Conservation (phyloP, 225 moss, liverwort and hornwort species). For the Polytrichum formosum region DNA sequence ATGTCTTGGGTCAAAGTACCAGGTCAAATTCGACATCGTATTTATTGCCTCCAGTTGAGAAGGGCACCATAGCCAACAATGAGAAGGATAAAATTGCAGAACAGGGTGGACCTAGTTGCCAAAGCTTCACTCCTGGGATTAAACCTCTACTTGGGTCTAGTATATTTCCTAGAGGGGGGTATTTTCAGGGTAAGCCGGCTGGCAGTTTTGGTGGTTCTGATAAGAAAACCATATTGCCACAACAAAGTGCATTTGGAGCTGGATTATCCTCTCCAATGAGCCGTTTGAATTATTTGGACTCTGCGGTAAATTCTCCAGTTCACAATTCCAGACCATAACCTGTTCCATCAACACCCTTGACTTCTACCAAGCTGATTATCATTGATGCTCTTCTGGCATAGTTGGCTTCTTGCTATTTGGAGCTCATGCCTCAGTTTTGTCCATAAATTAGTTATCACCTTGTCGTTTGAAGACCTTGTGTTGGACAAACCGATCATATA, state of each 20-base stretch:
- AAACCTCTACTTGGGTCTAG: constrained; percentile 26
- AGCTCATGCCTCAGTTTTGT: too few species aligned
- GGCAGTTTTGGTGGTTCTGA: constrained; percentile 28
- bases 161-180: constrained; percentile 17
- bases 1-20: constrained; percentile 14
- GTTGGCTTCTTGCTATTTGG: too few species aligned
- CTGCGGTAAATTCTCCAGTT: constrained; percentile 41
- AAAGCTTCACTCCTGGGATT: constrained; percentile 22
- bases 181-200: constrained; percentile 19
- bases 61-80: constrained; percentile 13
- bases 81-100: constrained; percentile 15
- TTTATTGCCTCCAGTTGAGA: constrained; percentile 18
- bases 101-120: constrained; percentile 12
- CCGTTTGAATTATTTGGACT: constrained; percentile 80
- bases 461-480: too few species aligned
- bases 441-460: too few species aligned
- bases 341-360: background rate
- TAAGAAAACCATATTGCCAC: constrained; percentile 35
- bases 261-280: constrained; percentile 57
- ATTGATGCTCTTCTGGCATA: too few species aligned
- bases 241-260: constrained; percentile 57
- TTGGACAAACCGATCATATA: too few species aligned
- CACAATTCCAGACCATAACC: background rate
- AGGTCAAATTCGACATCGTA: constrained; percentile 7
- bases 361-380: background rate